These are phyloP conservation scores for Ustilago lituana DNA, from an alignment of 1,284 basidiomycete species.

Conservation along the genomic window DNA sequence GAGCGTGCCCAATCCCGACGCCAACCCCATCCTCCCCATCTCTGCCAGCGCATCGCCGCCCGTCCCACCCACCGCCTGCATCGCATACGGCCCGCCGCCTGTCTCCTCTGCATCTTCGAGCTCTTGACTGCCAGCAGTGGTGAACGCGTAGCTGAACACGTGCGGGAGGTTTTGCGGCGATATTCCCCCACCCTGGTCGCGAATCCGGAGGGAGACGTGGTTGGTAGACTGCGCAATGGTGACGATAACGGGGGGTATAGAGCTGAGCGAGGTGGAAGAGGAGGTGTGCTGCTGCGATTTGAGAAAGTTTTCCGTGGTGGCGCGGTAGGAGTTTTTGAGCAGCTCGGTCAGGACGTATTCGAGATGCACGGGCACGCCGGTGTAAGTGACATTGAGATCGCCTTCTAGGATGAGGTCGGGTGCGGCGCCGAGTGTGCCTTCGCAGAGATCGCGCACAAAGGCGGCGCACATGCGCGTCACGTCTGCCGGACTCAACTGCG, in stretches of 20 bases:
- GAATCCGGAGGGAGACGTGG: constrained; percentile 79
- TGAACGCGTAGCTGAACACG: constrained; percentile 90
- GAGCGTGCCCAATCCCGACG: constrained; percentile 79
- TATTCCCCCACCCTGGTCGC: constrained; percentile 87
- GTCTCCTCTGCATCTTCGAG: constrained; percentile 73
- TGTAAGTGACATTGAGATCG: constrained; percentile 67
- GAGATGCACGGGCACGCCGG: constrained; percentile 86
- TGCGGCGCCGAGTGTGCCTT: constrained; percentile 81
- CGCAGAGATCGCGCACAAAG: constrained; percentile 83
- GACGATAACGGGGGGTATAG: constrained; percentile 73
- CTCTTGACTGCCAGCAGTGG: constrained; percentile 75
- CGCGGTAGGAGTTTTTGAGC: constrained; percentile 86
- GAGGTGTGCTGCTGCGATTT: constrained; percentile 37
- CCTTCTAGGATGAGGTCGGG: constrained; percentile 69
- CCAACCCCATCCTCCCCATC: constrained; percentile 75
- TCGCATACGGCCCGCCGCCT: constrained; percentile 77
- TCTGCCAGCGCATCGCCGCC: constrained; percentile 73
- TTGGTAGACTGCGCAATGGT: constrained; percentile 75
- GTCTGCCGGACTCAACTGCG: constrained; percentile 65
- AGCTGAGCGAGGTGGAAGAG: constrained; percentile 37
- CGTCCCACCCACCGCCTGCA: constrained; percentile 72
- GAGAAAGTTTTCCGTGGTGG: constrained; percentile 71
- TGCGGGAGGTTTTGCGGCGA: constrained; percentile 77
- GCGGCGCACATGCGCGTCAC: constrained; percentile 70
- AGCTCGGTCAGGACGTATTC: constrained; percentile 78